These are phyloP conservation scores for Catharanthus roseus DNA, from an alignment of 257 asterid species.

Conservation along the genomic window DNA sequence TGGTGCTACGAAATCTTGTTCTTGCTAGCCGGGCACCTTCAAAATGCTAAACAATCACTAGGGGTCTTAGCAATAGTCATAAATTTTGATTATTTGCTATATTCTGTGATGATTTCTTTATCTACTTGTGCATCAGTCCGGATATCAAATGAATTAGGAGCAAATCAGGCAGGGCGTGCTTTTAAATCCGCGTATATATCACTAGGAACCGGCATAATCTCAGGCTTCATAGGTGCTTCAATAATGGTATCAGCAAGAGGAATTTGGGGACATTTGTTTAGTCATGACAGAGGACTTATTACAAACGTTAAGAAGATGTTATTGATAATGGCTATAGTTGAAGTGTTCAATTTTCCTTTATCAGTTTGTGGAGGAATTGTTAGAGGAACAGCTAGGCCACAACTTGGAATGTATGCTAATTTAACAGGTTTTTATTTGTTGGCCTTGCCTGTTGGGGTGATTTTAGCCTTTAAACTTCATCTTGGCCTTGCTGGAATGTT, in stretches of 20 bases:
- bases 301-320: slow-evolving; percentile 45
- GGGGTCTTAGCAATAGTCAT: slow-evolving; percentile 68
- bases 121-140: slow-evolving; percentile 72
- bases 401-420: slow-evolving; percentile 70
- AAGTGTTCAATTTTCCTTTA: slow-evolving; percentile 69
- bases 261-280: slow-evolving; percentile 62
- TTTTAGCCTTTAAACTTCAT: slow-evolving; percentile 48
- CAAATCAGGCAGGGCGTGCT: slow-evolving; percentile 33
- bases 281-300: slow-evolving; percentile 42
- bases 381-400: slow-evolving; percentile 81
- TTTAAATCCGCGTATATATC: slow-evolving; percentile 37
- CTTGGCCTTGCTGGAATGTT: slow-evolving; percentile 68
- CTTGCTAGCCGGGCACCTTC: slow-evolving; percentile 61
- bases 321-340: slow-evolving; percentile 55
- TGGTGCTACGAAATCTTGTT: slow-evolving; percentile 86
- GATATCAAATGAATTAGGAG: slow-evolving; percentile 79
- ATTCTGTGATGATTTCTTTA: slow-evolving; percentile 60
- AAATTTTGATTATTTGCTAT: slow-evolving; percentile 75
- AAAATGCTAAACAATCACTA: slow-evolving; percentile 40
- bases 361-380: slow-evolving; percentile 83
- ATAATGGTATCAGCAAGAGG: slow-evolving; percentile 47
- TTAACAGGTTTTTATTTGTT: slow-evolving; percentile 62
- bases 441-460: slow-evolving; percentile 60
- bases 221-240: slow-evolving; percentile 48
- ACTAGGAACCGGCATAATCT: slow-evolving; percentile 19